Percentiles rank a stretch among this genome's conserved stretches.
phyloP scores from a whole-genome alignment of 768 basidiomycete species.

The Amanita thiersii region DNA sequence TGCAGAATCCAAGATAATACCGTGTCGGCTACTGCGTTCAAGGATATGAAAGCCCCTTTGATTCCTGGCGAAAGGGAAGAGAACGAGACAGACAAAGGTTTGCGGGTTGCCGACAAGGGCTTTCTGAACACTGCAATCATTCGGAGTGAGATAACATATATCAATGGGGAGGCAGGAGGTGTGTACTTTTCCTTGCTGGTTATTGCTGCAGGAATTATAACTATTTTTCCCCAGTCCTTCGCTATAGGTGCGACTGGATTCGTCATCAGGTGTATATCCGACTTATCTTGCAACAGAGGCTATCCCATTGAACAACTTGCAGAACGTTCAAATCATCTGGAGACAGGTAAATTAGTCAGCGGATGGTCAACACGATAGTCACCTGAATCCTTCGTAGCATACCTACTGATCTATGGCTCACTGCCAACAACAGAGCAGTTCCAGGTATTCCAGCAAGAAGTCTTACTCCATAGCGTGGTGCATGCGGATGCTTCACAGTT shows the following conservation, averaged over 20 bases:
- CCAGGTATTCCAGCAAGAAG: slow-evolving; percentile 60
- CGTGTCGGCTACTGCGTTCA: slow-evolving; percentile 76
- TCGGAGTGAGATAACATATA: slow-evolving; percentile 77
- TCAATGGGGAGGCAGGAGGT: slow-evolving; percentile 85
- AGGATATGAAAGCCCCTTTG: slow-evolving; percentile 54
- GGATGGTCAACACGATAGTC: neutral
- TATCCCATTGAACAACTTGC: slow-evolving; percentile 93
- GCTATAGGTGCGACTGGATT: slow-evolving; percentile 50
- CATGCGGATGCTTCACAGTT: slow-evolving; percentile 65
- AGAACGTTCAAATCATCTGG: slow-evolving; percentile 69
- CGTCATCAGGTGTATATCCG: neutral
- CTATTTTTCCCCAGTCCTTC: slow-evolving; percentile 34
- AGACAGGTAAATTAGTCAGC: slow-evolving; percentile 33
- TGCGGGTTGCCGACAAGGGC: slow-evolving; percentile 73
- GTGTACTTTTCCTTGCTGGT: slow-evolving; percentile 12
- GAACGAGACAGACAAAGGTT: slow-evolving; percentile 76
- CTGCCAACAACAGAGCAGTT: slow-evolving; percentile 61
- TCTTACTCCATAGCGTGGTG: slow-evolving; percentile 65
- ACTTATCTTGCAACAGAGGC: slow-evolving; percentile 42
- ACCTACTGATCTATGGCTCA: slow-evolving; percentile 83
- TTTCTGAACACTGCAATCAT: slow-evolving; percentile 82
- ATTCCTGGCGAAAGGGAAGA: slow-evolving; percentile 61
- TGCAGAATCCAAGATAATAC: slow-evolving; percentile 73
- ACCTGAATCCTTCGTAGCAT: slow-evolving; percentile 31
- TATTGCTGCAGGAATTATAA: neutral